phyloP scores from a whole-genome alignment of 257 asterid species.

The Capsicum pubescens region DNA sequence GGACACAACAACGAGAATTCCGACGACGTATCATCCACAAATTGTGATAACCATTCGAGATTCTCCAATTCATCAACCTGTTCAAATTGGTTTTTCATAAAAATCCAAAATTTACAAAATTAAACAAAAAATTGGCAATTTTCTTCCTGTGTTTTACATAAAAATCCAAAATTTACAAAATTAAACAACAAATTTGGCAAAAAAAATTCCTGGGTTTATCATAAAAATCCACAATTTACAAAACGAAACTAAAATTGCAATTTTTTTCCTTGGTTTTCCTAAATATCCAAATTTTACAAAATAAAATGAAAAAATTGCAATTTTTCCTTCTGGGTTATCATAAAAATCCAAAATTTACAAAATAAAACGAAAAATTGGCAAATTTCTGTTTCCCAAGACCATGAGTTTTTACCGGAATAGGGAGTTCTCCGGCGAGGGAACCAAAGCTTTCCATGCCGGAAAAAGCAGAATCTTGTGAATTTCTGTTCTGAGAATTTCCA shows the following conservation, averaged over 20 bases:
- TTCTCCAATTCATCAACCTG: conserved; percentile 84
- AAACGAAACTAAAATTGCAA: too few relatives aligned
- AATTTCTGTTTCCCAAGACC: not conserved
- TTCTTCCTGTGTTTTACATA: too few relatives aligned
- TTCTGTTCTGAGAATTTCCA: conserved; percentile 40
- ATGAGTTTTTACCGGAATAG: conserved; percentile 67
- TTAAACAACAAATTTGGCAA: too few relatives aligned
- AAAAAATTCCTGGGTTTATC: too few relatives aligned
- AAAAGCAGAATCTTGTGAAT: conserved; percentile 49
- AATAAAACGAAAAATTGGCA: not conserved
- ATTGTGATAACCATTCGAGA: conserved; percentile 81
- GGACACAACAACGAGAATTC: conserved; percentile 55
- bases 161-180: too few relatives aligned
- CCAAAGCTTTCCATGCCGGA: conserved; percentile 67
- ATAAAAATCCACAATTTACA: too few relatives aligned
- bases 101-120: not conserved
- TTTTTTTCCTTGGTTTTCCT: too few relatives aligned
- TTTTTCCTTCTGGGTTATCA: too few relatives aligned
- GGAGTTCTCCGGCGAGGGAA: conserved; percentile 55
- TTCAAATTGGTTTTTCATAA: not conserved
- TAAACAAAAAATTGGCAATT: not conserved
- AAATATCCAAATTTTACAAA: too few relatives aligned
- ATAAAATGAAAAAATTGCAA: too few relatives aligned
- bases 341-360: too few relatives aligned
- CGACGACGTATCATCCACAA: conserved; percentile 68